Evolutionary conservation across 2,329 filamentous ascomycete species (phyloP).

Genomic region (Hymenoscyphus albidus): DNA sequence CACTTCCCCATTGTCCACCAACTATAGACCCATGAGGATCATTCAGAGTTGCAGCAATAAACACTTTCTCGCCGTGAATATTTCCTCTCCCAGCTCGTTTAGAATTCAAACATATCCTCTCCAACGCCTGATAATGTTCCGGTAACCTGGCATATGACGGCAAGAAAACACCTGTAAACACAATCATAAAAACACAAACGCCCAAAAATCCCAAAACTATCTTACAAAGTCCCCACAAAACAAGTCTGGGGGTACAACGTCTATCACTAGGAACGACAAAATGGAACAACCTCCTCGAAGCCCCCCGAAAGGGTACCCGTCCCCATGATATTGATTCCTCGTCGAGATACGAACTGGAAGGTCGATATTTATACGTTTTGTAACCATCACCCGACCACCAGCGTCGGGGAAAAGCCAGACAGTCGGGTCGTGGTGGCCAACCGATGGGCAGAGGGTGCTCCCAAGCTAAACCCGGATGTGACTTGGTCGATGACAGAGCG

Average conservation of each 20-base stretch:
- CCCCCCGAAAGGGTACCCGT: neutral
- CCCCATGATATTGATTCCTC: neutral
- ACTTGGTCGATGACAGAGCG: neutral
- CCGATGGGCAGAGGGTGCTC: neutral
- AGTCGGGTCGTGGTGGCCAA: neutral
- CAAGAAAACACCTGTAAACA: conserved; percentile 1
- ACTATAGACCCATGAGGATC: conserved; percentile 51
- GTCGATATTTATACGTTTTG: neutral
- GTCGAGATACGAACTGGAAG: neutral
- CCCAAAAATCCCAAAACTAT: neutral
- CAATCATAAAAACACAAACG: neutral
- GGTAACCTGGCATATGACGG: conserved; percentile 3
- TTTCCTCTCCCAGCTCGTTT: neutral
- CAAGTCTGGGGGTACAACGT: neutral
- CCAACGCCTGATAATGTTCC: conserved; percentile 1
- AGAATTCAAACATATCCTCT: neutral
- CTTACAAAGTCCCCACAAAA: neutral
- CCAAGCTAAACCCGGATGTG: neutral
- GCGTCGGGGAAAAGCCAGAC: neutral
- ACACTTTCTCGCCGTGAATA: neutral
- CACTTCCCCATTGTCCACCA: conserved; percentile 57
- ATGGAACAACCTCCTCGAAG: neutral
- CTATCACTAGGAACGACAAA: neutral
- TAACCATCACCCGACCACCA: neutral
- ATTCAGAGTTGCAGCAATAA: conserved; percentile 3